Conservation (phyloP, 2,329 filamentous ascomycete genomes). For the Aspergillus clavatus region DNA sequence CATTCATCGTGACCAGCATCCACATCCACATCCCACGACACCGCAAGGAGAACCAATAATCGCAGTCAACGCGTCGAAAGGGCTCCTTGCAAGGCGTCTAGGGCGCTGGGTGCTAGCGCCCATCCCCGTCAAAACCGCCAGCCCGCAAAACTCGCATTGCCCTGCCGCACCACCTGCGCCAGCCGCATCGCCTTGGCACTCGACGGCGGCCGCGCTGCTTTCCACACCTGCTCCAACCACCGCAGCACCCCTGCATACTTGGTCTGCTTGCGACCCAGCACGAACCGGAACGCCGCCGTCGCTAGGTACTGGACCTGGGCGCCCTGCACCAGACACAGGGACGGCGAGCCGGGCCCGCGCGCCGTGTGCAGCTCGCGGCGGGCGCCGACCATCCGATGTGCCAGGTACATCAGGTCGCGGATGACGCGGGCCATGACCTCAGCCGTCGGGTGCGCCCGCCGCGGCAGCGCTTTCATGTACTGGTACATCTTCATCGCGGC, state of each 20-base stretch:
- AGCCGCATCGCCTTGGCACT: slow-evolving; percentile 33
- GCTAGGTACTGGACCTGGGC: slow-evolving; percentile 61
- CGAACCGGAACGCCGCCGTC: slow-evolving; percentile 62
- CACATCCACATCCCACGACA: neutral
- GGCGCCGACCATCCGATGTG: slow-evolving; percentile 60
- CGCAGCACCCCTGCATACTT: slow-evolving; percentile 58
- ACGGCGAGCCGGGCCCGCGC: slow-evolving; percentile 16
- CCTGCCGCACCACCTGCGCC: slow-evolving; percentile 30
- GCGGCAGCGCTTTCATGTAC: slow-evolving; percentile 57
- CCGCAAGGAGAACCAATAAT: neutral
- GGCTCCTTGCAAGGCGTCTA: too few species aligned
- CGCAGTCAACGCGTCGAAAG: too few species aligned
- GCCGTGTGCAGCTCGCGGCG: slow-evolving; percentile 29
- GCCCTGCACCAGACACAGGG: slow-evolving; percentile 57
- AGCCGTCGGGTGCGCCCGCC: slow-evolving; percentile 48
- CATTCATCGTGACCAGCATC: neutral
- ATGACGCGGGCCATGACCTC: slow-evolving; percentile 63
- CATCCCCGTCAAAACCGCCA: slow-evolving; percentile 33
- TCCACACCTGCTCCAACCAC: slow-evolving; percentile 59
- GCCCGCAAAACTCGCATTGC: slow-evolving; percentile 31
- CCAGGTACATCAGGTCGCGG: slow-evolving; percentile 59
- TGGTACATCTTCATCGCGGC: slow-evolving; percentile 68
- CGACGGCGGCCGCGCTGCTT: slow-evolving; percentile 34
- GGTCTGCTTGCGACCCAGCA: slow-evolving; percentile 68
- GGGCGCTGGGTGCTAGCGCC: too few species aligned